Percentiles rank a stretch among this genome's conserved stretches.
Conservation (phyloP, 352 stramenopile species). For the Hyaloperonospora arabidopsidis region DNA sequence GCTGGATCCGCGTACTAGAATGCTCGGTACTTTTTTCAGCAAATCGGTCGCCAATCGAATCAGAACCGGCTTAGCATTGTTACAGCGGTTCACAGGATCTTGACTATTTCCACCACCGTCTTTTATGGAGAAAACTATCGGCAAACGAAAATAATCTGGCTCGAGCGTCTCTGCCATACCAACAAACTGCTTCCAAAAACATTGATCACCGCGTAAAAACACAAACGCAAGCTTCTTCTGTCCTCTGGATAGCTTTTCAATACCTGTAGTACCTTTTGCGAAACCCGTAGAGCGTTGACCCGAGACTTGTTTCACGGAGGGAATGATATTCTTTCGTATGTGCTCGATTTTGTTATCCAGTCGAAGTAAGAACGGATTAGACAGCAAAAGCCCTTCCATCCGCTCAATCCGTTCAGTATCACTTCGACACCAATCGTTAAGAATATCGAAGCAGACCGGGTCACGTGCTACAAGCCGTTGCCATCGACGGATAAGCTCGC, state of each 20-base stretch:
- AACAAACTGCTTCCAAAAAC: conserved; percentile 49
- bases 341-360: conserved; percentile 66
- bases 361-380: conserved; percentile 44
- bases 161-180: conserved; percentile 30
- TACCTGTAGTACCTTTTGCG: conserved; percentile 5
- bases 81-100: conserved; percentile 18
- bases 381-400: conserved; percentile 43
- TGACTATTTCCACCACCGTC: conserved; percentile 7
- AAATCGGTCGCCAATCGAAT: conserved; percentile 30
- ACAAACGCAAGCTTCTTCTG: conserved; percentile 34
- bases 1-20: conserved; percentile 20
- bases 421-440: conserved; percentile 63
- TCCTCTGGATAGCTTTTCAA: not conserved
- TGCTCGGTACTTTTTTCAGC: conserved; percentile 25
- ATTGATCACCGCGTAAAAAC: conserved; percentile 24
- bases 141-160: conserved; percentile 39
- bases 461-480: conserved; percentile 35
- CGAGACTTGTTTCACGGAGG: conserved; percentile 18
- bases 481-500: conserved; percentile 43
- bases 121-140: conserved; percentile 34
- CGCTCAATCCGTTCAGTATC: conserved; percentile 41
- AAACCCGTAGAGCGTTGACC: conserved; percentile 3
- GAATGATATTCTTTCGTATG: conserved; percentile 33
- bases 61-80: conserved; percentile 40
- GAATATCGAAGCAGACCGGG: conserved; percentile 42